These are phyloP conservation scores for Phialemoniopsis sp. DNA, from an alignment of 2,329 filamentous ascomycete genomes.

Conservation along the genomic window DNA sequence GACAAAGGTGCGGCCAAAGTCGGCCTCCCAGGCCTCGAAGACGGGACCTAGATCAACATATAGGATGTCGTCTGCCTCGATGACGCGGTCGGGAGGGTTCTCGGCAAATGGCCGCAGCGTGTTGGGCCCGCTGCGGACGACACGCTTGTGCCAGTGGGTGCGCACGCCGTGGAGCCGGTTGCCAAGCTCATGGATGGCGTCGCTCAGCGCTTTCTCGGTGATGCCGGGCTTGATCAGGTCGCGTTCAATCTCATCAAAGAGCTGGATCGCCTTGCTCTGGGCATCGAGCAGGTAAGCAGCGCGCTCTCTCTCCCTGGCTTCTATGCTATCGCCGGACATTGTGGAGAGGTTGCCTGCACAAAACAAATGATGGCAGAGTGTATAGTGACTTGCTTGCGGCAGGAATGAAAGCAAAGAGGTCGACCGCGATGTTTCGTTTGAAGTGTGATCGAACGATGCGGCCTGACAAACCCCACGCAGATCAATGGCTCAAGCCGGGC, in stretches of 20 bases:
- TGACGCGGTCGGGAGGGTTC: slow-evolving; percentile 42
- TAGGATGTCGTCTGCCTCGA: slow-evolving; percentile 43
- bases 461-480: no score
- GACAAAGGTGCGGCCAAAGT: slow-evolving; percentile 49
- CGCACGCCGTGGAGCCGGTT: slow-evolving; percentile 33
- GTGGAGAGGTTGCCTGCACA: no score
- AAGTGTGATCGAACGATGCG: no score
- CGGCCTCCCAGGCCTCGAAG: slow-evolving; percentile 48
- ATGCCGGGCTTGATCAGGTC: slow-evolving; percentile 40
- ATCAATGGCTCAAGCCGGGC: no score
- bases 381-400: no score
- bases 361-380: no score
- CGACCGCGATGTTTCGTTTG: no score
- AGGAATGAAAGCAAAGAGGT: no score
- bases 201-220: slow-evolving; percentile 39
- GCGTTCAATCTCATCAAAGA: slow-evolving; percentile 42
- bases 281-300: slow-evolving; percentile 36
- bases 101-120: slow-evolving; percentile 41
- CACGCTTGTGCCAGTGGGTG: slow-evolving; percentile 49
- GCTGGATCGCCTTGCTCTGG: slow-evolving; percentile 35
- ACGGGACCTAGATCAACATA: slow-evolving; percentile 48
- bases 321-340: no score
- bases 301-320: slow-evolving; percentile 14
- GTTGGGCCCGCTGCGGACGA: slow-evolving; percentile 44
- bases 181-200: slow-evolving; percentile 41